Conservation (phyloP, 1,139 yeast genomes). For the Kluyveromyces sp. region DNA sequence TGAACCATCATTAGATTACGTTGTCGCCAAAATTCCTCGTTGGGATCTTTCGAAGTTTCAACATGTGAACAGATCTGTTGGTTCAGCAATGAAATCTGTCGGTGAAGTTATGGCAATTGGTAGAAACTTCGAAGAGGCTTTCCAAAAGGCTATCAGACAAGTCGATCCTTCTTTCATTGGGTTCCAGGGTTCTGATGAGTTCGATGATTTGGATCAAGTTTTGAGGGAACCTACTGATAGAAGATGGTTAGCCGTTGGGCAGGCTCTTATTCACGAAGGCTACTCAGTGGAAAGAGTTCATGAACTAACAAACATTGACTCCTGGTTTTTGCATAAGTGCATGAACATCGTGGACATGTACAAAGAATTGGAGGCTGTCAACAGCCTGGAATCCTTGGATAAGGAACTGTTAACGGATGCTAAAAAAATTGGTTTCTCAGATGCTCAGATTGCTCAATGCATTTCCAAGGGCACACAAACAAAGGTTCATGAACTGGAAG, state of each 20-base stretch:
- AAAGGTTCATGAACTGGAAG: slow-evolving; percentile 53
- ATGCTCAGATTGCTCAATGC: slow-evolving; percentile 79
- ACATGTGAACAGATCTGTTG: slow-evolving; percentile 87
- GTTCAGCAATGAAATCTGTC: slow-evolving; percentile 96
- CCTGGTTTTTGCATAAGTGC: slow-evolving; percentile 91
- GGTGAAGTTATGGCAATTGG: slow-evolving; percentile 99
- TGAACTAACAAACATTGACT: slow-evolving; percentile 84
- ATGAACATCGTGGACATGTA: slow-evolving; percentile 88
- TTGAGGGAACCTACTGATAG: slow-evolving; percentile 91
- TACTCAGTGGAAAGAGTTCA: slow-evolving; percentile 89
- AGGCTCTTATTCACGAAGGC: slow-evolving; percentile 83
- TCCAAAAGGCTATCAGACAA: slow-evolving; percentile 97
- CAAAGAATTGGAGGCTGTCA: slow-evolving; percentile 62
- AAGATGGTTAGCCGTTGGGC: slow-evolving; percentile 97
- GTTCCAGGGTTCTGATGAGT: slow-evolving; percentile 73
- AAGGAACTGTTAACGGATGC: slow-evolving; percentile 69
- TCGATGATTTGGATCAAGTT: slow-evolving; percentile 68
- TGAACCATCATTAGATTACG: slow-evolving; percentile 94
- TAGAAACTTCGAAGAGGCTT: slow-evolving; percentile 93
- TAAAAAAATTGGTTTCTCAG: slow-evolving; percentile 91
- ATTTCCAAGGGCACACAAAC: slow-evolving; percentile 41
- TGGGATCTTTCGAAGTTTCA: slow-evolving; percentile 97
- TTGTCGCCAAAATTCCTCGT: slow-evolving; percentile 95
- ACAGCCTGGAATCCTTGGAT: slow-evolving; percentile 51
- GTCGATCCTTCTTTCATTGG: slow-evolving; percentile 89